Base-by-base conservation (phyloP, 768 basidiomycete genomes). In the Mycena amicta region DNA sequence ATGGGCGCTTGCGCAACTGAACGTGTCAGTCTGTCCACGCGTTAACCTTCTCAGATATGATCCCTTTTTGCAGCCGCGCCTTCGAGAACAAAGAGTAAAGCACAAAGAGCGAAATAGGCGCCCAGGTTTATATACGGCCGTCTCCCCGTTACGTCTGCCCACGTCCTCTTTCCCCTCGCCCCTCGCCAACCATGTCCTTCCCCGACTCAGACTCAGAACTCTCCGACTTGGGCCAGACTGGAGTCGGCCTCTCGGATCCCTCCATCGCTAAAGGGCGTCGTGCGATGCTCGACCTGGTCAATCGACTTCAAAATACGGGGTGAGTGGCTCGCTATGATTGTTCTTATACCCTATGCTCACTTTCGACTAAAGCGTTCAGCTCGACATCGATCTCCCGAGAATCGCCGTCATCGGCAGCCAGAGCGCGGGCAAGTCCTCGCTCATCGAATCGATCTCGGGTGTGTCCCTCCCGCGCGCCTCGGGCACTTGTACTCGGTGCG, bases 381-480 rank as follows among this genome's bases (percentile, higher is more conserved):
- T 80, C 15, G 87, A 91, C 52, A 83, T 92, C 11, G 87, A 90
- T 63, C 72, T 92, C 0, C 90, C 90, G 0, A 82, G 84, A 60
- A 89, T 92, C 29, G 86, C 84, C 0, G 90, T 90, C 41, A 81
- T 90, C 18, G 89, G 90, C 1, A 80, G 78, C 2, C 90, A 92
- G 61, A 88, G 85, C 43, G 87, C 87, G 0, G 90, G 90, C 0
- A 91, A 91, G 64, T 89, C 88, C 0, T 91, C 89, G 0, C 76
- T 91, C 3, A 90, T 92, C 12, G 89, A 92, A 63, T 81, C 87
- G 0, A 90, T 92, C 45, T 89, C 88, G 0, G 87, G 89, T 0
- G 83, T 91, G 18, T 87, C 81, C 0, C 73, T 91, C 0, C 89
- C 89, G 23, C 80, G 88, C 8, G 86, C 86, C 0, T 75, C 83